A percentile compares a stretch with the other conserved stretches of the same genome.
Evolutionary conservation across 1,139 yeast species (phyloP).

Genomic region (Lodderomyces theae): DNA sequence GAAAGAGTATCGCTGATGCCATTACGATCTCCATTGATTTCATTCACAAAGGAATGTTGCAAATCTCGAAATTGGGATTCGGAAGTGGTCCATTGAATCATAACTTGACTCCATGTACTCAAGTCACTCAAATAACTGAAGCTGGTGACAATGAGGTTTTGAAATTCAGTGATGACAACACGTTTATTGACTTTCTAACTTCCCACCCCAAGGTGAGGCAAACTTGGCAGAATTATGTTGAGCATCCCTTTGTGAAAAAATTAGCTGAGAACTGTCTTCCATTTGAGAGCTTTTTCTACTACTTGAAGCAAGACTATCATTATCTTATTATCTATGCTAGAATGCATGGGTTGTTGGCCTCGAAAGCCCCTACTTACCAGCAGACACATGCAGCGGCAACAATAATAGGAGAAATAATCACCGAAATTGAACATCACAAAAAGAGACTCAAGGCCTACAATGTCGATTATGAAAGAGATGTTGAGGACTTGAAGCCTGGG

Average conservation of each 20-base stretch:
- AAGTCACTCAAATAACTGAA: conserved; percentile 10
- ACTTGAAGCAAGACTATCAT: conserved; percentile 68
- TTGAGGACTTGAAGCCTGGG: conserved; percentile 48
- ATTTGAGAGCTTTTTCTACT: conserved; percentile 51
- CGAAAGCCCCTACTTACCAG: conserved; percentile 55
- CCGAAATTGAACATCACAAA: conserved; percentile 58
- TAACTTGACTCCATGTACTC: conserved; percentile 20
- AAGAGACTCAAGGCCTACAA: conserved; percentile 48
- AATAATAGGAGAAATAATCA: conserved; percentile 51
- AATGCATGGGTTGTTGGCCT: conserved; percentile 63
- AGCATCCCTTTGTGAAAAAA: conserved; percentile 59
- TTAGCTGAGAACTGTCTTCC: conserved; percentile 55
- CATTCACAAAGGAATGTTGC: conserved; percentile 62
- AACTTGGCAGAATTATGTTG: conserved; percentile 56
- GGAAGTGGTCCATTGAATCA: conserved; percentile 80
- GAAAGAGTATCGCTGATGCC: conserved; percentile 43
- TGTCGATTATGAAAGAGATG: conserved; percentile 43
- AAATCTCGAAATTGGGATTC: conserved; percentile 44
- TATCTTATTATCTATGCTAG: conserved; percentile 69
- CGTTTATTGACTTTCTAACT: conserved; percentile 45
- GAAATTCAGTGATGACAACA: conserved; percentile 6
- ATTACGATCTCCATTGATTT: conserved; percentile 59
- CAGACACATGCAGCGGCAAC: conserved; percentile 52
- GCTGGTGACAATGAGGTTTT: conserved; percentile 9
- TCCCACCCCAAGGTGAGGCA: conserved; percentile 54